Evolutionary conservation across 2,329 filamentous ascomycete genomes (phyloP), one percentile per base, ranked within the genome.

Genomic region (Exophiala sideris): DNA sequence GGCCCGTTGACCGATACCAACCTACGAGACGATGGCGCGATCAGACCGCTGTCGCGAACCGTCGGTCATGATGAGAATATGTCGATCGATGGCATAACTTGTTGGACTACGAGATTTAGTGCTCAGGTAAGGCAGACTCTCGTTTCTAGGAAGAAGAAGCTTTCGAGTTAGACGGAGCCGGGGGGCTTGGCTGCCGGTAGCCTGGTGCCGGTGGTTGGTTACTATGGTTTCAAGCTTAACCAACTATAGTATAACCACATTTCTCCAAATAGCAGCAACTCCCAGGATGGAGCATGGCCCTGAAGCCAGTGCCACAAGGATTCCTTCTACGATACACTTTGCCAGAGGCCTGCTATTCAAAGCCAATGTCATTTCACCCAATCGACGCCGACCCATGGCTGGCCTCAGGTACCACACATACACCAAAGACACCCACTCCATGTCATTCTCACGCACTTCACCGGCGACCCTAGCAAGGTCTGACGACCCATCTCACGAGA

Each of bases 51-150:
- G 14, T 9, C 8, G 14, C 20, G 38, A 14, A 14, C 39, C 9
- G 14, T 20, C 39, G 14, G 39, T 20, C 14, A 20, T 41, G 39
- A 21, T 41, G 39, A 41, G 16, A n/a, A 9, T 40, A 29, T 29
- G 24, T 40, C 36, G 36, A 40, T 40, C 36, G 36, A 40, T 40
- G 36, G 18, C 7, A 8, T 29, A 5, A 29, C 5, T 29, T 41
- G 36, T 16, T 14, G 6, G 16, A 29, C 34, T 33, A 9, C 46
- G 24, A 34, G 21, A 35, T 36, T 54, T 51, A 55, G 54, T 52
- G 50, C 51, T 59, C 57, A 59, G 57, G 57, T 57, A 59, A 59
- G 57, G 57, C 57, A 59, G 57, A 59, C 51, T 59, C 50, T 36
- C 45, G 42, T 57, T 32, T 11, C 33, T 42, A 42, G 29, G 14